These are phyloP conservation scores for Candida tetrigidarum DNA, from an alignment of 1,139 yeast species.

Conservation along the genomic window DNA sequence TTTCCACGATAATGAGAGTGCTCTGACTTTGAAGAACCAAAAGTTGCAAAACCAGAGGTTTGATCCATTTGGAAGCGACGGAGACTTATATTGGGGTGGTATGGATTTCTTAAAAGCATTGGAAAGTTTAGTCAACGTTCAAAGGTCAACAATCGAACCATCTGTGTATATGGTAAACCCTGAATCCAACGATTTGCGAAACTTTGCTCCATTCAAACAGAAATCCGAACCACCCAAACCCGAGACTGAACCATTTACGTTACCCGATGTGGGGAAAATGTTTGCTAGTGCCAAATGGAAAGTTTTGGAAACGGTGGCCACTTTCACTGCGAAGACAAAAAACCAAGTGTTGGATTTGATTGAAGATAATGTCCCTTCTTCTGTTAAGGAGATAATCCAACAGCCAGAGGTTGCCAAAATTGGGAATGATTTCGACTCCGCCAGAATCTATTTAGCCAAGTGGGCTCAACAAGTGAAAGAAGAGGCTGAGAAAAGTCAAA, in stretches of 20 bases:
- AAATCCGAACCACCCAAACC: constrained; percentile 24
- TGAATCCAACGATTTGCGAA: constrained; percentile 71
- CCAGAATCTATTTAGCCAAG: constrained; percentile 88
- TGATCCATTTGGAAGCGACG: constrained; percentile 72
- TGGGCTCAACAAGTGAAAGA: constrained; percentile 98
- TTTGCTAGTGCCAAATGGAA: constrained; percentile 83
- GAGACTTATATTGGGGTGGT: constrained; percentile 89
- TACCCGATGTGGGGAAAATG: constrained; percentile 50
- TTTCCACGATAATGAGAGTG: constrained; percentile 89
- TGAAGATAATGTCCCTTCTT: constrained; percentile 68
- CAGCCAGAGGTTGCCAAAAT: constrained; percentile 81
- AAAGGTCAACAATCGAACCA: constrained; percentile 70
- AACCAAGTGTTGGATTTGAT: constrained; percentile 61
- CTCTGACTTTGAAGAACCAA: constrained; percentile 69
- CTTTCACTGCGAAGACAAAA: constrained; percentile 72
- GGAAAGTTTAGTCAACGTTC: constrained; percentile 59
- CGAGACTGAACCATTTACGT: constrained; percentile 20
- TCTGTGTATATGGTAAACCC: constrained; percentile 82
- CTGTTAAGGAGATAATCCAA: constrained; percentile 63
- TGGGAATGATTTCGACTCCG: constrained; percentile 92
- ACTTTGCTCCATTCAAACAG: constrained; percentile 64
- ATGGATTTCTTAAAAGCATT: constrained; percentile 67
- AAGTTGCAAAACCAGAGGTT: constrained; percentile 63
- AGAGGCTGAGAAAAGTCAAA: constrained; percentile 80
- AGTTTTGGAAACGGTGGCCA: constrained; percentile 81